phyloP scores from a whole-genome alignment of 208 protist genomes.

The Acanthamoeba sp. region DNA sequence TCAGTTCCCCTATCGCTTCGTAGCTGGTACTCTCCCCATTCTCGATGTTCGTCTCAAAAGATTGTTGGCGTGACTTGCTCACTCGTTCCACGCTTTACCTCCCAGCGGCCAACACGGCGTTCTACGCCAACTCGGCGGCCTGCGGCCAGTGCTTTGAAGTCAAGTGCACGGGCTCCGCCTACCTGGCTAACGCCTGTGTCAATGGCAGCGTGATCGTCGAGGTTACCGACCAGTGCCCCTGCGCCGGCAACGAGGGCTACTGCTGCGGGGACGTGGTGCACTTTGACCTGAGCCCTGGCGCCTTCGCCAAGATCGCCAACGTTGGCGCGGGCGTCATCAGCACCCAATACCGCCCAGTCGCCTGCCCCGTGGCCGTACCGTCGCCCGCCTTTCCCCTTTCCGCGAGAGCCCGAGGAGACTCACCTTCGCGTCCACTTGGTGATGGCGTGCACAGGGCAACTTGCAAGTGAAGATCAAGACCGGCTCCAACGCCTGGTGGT shows the following conservation, averaged over 20 bases:
- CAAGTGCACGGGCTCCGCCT: conserved; percentile 2
- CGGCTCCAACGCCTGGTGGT: conserved; percentile 57
- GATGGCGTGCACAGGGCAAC: not conserved
- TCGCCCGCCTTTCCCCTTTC: not conserved
- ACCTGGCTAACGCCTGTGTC: conserved; percentile 32
- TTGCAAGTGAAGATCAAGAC: conserved; percentile 37
- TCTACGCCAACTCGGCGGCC: conserved; percentile 13
- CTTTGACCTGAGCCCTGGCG: conserved; percentile 53
- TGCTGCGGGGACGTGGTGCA: conserved; percentile 37
- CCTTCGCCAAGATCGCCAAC: conserved; percentile 64
- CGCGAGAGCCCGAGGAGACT: no score
- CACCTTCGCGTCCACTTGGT: not conserved
- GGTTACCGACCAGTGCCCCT: conserved; percentile 66
- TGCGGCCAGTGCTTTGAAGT: conserved; percentile 66
- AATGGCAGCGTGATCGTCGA: not conserved
- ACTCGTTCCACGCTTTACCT: no score
- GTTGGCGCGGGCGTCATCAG: conserved; percentile 11
- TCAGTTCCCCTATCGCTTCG: conserved; percentile 15
- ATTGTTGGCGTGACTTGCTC: not conserved
- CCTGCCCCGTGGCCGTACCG: conserved; percentile 17
- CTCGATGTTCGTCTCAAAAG: no score
- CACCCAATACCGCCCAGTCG: conserved; percentile 36
- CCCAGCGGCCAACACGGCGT: conserved; percentile 28
- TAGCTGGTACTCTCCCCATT: conserved; percentile 21
- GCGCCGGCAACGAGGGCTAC: conserved; percentile 52